These are phyloP conservation scores for Pyrenophora teres DNA, from an alignment of 2,329 filamentous ascomycete species.

Conservation along the genomic window DNA sequence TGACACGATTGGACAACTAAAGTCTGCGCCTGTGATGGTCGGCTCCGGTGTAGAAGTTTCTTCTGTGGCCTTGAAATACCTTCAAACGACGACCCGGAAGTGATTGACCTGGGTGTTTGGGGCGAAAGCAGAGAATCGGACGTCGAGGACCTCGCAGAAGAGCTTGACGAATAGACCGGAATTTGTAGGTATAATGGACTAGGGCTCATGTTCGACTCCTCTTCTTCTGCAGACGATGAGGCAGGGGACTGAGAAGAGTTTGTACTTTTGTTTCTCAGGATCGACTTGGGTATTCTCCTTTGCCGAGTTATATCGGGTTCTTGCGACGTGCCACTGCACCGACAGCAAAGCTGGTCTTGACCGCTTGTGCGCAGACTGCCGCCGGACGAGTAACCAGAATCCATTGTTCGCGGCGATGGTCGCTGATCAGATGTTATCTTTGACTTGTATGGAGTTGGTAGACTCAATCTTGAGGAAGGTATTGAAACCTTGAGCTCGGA, in stretches of 20 bases:
- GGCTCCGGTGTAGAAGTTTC: slow-evolving; percentile 41
- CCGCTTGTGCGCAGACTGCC: slow-evolving; percentile 30
- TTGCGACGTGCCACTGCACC: slow-evolving; percentile 7
- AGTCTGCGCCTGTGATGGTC: slow-evolving; percentile 32
- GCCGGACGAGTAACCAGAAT: slow-evolving; percentile 50
- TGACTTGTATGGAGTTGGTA: slow-evolving; percentile 6
- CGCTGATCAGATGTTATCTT: slow-evolving; percentile 16
- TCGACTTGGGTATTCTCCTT: background rate
- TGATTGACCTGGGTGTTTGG: slow-evolving; percentile 25
- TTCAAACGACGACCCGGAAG: slow-evolving; percentile 26
- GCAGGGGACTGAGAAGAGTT: background rate
- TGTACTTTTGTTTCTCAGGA: background rate
- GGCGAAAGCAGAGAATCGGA: slow-evolving; percentile 24
- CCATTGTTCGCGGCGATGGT: slow-evolving; percentile 38
- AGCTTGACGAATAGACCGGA: slow-evolving; percentile 11
- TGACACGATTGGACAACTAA: slow-evolving; percentile 41
- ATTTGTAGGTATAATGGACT: slow-evolving; percentile 18
- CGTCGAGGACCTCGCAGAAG: slow-evolving; percentile 11
- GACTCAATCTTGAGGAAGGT: slow-evolving; percentile 13
- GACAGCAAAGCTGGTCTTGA: slow-evolving; percentile 12
- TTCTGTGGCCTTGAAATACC: slow-evolving; percentile 26
- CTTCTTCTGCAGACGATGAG: slow-evolving; percentile 2
- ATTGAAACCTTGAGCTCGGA: slow-evolving; percentile 5
- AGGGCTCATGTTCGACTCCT: slow-evolving; percentile 1
- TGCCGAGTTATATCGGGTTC: slow-evolving; percentile 1